Evolutionary conservation across 306 rosid genomes (phyloP), one percentile per base, ranked within the genome.

Genomic region (Rosa persica): DNA sequence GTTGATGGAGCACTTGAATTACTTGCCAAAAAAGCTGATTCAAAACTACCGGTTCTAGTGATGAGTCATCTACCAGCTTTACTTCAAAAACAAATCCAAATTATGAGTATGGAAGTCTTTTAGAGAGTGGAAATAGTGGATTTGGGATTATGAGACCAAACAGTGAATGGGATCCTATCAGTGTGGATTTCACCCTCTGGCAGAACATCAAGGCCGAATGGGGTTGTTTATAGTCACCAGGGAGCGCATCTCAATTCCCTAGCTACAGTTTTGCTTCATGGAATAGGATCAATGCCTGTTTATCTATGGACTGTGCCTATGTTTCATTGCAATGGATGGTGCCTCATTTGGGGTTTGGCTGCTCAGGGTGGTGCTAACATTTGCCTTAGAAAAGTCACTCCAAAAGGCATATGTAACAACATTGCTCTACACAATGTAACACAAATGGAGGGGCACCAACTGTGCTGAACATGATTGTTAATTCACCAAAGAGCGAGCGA

Each of bases 241-340:
- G 97, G 97, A 23, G 97, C 97, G 13, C 92, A 92, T 80, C 86
- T 94, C 23, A 94, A 92, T 44, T 34, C 97, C n/a, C 81, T 94
- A 39, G 90, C 92, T 2, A 91, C 95, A 0, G 86, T 91, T 79
- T 76, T 92, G 57, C 91, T 94, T 30, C 89, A 83, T 38, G 85
- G 86, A 49, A 89, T 94, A 83, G 88, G 89, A 12, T 73, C 86
- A 2, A 87, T 81, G 86, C 91, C 97, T 0, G 92, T 92, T 70
- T 94, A 92, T 79, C 97, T 92, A 13, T 94, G 98, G 98, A 90
- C 87, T 36, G 93, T 88, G 78, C 98, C 98, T 6, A 78, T 94
- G 89, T 94, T 90, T 72, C 98, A 94, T 82, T 87, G 91, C 88
- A 92, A 94, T 38, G 97, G 98, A 20, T 90, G 98, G 98, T 90